Conservation (phyloP, 257 asterid genomes). For the Knoxia roxburghii region DNA sequence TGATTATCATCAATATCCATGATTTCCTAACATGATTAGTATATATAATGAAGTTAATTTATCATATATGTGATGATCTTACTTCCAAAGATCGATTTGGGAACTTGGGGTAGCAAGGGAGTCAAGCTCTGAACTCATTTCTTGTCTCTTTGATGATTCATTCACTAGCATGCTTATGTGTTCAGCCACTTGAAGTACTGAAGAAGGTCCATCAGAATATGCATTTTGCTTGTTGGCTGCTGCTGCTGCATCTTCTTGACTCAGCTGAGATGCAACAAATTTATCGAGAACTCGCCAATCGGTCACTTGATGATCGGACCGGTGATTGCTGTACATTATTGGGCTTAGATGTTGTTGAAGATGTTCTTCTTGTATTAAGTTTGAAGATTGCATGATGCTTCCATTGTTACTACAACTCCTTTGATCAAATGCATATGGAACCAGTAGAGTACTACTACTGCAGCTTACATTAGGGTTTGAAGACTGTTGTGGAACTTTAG, state of each 20-base stretch:
- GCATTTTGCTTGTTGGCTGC: conserved; percentile 17
- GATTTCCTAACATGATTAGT: conserved; percentile 10
- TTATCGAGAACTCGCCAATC: conserved; percentile 72
- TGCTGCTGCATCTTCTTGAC: conserved; percentile 33
- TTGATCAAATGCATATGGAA: conserved; percentile 22
- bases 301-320: conserved; percentile 36
- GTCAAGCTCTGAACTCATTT: conserved; percentile 30
- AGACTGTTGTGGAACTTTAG: conserved; percentile 40
- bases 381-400: conserved; percentile 16
- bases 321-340: neutral
- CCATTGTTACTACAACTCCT: conserved; percentile 3
- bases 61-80: conserved; percentile 3
- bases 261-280: conserved; percentile 60
- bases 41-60: conserved; percentile 9
- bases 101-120: conserved; percentile 29
- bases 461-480: conserved; percentile 13
- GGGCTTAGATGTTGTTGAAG: conserved; percentile 11
- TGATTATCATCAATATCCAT: neutral
- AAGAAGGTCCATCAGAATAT: conserved; percentile 21
- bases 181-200: conserved; percentile 23
- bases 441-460: conserved; percentile 18
- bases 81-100: conserved; percentile 46
- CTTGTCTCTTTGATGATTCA: conserved; percentile 24
- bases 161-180: conserved; percentile 23
- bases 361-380: conserved; percentile 12